Evolutionary conservation across 768 basidiomycete species (phyloP), one percentile per base, ranked within the genome.

Genomic region (Multifurca ochricompacta): DNA sequence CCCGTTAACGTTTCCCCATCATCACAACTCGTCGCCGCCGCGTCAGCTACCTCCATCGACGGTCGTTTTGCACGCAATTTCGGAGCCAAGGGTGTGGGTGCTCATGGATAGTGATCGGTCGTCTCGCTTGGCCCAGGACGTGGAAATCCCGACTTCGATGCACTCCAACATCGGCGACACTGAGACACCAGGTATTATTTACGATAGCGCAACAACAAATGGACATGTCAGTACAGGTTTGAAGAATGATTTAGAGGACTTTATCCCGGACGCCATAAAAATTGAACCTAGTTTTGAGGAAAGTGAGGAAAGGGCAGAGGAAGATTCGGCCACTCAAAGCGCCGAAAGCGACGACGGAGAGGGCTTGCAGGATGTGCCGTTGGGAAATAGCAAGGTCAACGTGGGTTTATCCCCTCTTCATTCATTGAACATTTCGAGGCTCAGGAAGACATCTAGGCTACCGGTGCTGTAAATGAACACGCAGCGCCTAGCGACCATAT

Each of bases 41-140:
- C 56, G 56, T 57, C 49, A 57, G 43, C 37, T 43, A 28, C 32
- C 19, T 31, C 39, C 44, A 6, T 52, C 45, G 25, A 42, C 50
- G 45, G 19, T 45, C 30, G 11, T 13, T 41, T 4, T 34, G 6
- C 45, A 14, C 13, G 7, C 34, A 47, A 35, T 6, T 5, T 14
- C 18, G 36, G 34, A 46, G 45, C 39, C 9, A 11, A 28, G 6
- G 25, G 32, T 18, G 8, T 31, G 18, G 14, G 28, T 42, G 27
- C 27, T 4, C 5, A 57, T 52, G 50, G 32, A 41, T 39, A 36
- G 39, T 3, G 39, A 36, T 48, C 50, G 11, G 1, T n/a, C 43
- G 2, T 41, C 55, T 51, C 40, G 14, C 39, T 6, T 28, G 19
- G 14, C 19, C 18, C 55, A 52, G 31, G 21, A 41, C 39, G 34